phyloP scores from a whole-genome alignment of 345 rosid genomes.

The Anacardium occidentale region DNA sequence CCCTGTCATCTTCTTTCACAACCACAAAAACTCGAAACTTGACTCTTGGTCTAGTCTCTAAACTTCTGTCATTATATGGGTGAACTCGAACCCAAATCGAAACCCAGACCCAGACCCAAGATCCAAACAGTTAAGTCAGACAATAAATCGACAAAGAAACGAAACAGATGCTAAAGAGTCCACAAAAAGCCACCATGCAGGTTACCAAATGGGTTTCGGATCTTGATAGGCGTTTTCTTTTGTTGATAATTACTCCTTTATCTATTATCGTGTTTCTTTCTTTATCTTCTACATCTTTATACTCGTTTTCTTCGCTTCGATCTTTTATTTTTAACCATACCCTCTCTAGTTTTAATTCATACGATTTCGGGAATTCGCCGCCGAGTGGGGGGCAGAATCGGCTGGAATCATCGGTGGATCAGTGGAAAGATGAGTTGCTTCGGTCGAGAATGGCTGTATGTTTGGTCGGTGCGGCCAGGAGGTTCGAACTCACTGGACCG shows the following conservation, averaged over 20 bases:
- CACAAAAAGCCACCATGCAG: constrained; percentile 23
- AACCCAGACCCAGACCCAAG: constrained; percentile 2
- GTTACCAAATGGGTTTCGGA: constrained; percentile 34
- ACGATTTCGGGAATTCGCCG: neutral
- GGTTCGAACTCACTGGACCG: constrained; percentile 90
- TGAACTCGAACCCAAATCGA: constrained; percentile 4
- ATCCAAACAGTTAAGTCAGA: neutral
- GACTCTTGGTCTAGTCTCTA: neutral
- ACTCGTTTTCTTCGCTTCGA: constrained; percentile 15
- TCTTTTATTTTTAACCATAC: constrained; percentile 30
- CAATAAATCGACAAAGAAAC: neutral
- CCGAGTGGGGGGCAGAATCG: neutral
- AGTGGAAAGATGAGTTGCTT: constrained; percentile 26
- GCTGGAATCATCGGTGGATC: neutral
- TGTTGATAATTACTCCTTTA: constrained; percentile 30
- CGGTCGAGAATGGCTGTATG: constrained; percentile 76
- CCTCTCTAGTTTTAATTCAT: constrained; percentile 18
- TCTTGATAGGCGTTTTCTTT: constrained; percentile 47
- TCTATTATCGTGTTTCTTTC: constrained; percentile 32
- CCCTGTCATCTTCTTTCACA: constrained; percentile 6
- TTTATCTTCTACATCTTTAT: constrained; percentile 16
- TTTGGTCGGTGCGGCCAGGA: constrained; percentile 89
- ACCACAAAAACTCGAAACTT: neutral
- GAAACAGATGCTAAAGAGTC: constrained; percentile 4
- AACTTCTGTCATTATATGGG: neutral